Base-by-base conservation (phyloP, 129 eudicot genomes). In the Centella asiatica region DNA sequence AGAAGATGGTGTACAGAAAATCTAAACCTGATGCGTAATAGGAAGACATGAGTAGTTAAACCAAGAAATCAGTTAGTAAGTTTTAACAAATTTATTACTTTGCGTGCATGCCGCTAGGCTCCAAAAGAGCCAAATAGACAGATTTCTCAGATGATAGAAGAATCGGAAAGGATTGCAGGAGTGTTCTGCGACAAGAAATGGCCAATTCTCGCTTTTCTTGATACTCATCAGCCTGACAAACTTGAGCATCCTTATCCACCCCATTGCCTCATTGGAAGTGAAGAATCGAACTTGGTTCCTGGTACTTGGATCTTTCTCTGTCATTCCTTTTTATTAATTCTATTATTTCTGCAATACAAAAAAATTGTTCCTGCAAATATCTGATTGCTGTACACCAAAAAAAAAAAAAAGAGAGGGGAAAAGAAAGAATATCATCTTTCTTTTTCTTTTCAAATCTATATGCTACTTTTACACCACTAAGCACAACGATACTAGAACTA, bases 231-330 rank as follows among this genome's bases (percentile, higher is more conserved):
- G 22, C 90, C 95, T 14, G 87, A 80, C 51, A 83, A 77, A 61
- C 85, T 69, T 6, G 95, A 86, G 56, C 87, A 73, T 63, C 95
- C 95, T 44, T 86, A 80, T 65, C 90, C 95, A 67, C 72, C 87
- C 33, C 95, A 86, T 71, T 86, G 95, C 46, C 57, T 86, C 62
- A 56, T 76, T 48, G 95, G 87, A 52, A 64, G 90, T 9, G 70
- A 86, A 57, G 95, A 86, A 75, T 83, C 90, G 23, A 71, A 77
- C 22, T 70, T 86, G 62, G 95, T 86, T 77, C 85, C 90, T 44
- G 85, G 95, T 86, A 72, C 47, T 44, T 26, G 47, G 47, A 31
- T 56, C 42, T 36, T 36, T 36, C 42, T 36, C 6, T 36, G 8
- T 34, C 10, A 8, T 10, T 37, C 42, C 12, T 37, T 37, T 37